Evolutionary conservation across 768 basidiomycete species (phyloP).

Genomic region (Sporobolomyces phaffii): DNA sequence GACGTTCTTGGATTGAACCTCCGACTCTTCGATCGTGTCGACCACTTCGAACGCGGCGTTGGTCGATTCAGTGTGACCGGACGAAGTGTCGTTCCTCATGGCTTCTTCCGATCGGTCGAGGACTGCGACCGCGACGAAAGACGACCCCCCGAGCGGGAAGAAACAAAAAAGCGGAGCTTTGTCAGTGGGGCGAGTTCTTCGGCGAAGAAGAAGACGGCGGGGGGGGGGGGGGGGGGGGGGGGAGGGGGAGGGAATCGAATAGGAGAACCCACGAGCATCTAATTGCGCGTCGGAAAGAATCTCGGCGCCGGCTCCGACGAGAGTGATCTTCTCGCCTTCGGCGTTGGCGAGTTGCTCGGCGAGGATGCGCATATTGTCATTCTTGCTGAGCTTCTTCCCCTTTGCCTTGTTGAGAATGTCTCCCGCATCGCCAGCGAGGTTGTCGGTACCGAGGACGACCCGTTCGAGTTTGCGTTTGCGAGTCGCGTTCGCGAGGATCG

Average conservation of each 20-base stretch:
- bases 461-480: constrained; percentile 75
- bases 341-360: constrained; percentile 68
- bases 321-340: constrained; percentile 82
- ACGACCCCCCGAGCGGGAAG: too few species aligned
- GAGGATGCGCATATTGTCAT: constrained; percentile 60
- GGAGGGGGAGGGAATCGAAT: neutral
- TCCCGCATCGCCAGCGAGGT: constrained; percentile 33
- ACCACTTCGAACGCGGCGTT: constrained; percentile 22
- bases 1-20: neutral
- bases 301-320: constrained; percentile 66
- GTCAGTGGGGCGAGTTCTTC: too few species aligned
- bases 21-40: constrained; percentile 31
- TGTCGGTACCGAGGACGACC: constrained; percentile 79
- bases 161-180: too few species aligned
- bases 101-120: constrained; percentile 41
- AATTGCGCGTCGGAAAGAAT: constrained; percentile 79
- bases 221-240: too few species aligned
- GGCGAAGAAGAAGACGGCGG: neutral
- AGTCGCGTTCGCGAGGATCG: constrained; percentile 63
- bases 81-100: constrained; percentile 18
- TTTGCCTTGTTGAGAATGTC: constrained; percentile 25
- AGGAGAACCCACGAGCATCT: constrained; percentile 55
- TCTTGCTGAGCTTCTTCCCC: constrained; percentile 9
- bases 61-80: neutral
- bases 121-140: neutral